Conservation (phyloP, 177 flowering plant genomes). For the Vitis hybrid region DNA sequence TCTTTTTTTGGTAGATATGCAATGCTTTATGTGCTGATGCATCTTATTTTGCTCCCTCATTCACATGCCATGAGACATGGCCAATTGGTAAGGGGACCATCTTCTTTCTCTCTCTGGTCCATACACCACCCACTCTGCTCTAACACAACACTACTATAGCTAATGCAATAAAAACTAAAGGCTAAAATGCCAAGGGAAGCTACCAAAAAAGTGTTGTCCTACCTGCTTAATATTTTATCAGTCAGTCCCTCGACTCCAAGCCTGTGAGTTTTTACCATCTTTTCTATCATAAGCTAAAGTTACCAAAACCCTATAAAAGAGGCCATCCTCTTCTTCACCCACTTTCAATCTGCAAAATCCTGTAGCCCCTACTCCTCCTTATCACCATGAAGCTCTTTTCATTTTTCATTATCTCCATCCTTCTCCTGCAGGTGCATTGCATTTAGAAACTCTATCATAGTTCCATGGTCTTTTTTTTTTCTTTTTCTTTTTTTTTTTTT, state of each 20-base stretch:
- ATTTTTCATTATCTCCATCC: slow-evolving; percentile 16
- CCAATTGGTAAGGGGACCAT: slow-evolving; percentile 1
- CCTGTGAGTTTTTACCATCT: slow-evolving; percentile 1
- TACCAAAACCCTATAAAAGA: not conserved
- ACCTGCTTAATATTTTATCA: not conserved
- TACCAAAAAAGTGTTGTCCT: not conserved
- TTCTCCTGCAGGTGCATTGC: slow-evolving; percentile 34
- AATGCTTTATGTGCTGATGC: not conserved
- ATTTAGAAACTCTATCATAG: too few relatives aligned
- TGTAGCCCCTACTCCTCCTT: too few relatives aligned
- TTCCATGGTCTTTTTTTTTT: not conserved
- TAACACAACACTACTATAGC: not conserved
- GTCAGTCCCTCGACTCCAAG: not conserved
- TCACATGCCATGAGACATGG: not conserved
- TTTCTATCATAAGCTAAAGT: not conserved
- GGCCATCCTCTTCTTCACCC: not conserved
- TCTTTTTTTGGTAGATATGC: not conserved
- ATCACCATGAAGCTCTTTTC: slow-evolving; percentile 25
- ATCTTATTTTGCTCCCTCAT: not conserved
- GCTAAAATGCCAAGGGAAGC: not conserved
- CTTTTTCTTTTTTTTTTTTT: not conserved
- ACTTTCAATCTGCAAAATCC: not conserved
- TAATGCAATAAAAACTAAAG: not conserved
- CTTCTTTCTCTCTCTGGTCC: slow-evolving; percentile 2
- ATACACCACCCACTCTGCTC: not conserved